phyloP scores from a whole-genome alignment of 495 filamentous ascomycete genomes.

The Bacidia rubella region DNA sequence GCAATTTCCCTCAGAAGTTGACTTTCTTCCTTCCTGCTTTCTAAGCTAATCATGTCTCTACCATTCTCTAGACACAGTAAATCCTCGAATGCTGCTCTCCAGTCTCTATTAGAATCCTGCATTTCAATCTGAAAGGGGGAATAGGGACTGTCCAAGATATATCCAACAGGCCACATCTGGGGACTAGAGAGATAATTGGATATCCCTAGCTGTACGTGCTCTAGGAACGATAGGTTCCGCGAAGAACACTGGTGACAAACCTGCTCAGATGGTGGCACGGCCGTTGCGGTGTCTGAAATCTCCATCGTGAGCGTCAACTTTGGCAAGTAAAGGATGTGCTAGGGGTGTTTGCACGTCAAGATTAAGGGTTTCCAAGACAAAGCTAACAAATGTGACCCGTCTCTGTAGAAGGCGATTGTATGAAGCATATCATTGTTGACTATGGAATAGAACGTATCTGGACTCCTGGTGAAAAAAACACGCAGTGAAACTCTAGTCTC shows the following conservation, averaged over 20 bases:
- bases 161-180: slow-evolving; percentile 4
- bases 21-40: slow-evolving; percentile 4
- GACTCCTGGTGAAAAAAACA: too few relatives aligned
- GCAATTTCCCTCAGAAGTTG: neutral
- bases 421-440: too few relatives aligned
- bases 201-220: neutral
- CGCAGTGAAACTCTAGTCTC: too few relatives aligned
- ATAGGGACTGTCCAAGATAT: slow-evolving; percentile 5
- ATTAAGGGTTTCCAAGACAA: too few relatives aligned
- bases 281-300: too few relatives aligned
- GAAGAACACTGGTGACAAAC: neutral
- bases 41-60: slow-evolving; percentile 3
- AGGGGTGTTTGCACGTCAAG: too few relatives aligned
- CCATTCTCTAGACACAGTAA: slow-evolving; percentile 8
- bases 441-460: too few relatives aligned
- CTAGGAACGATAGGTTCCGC: neutral
- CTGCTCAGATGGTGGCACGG: neutral
- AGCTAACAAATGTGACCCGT: too few relatives aligned
- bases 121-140: slow-evolving; percentile 8
- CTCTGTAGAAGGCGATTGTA: too few relatives aligned
- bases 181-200: neutral
- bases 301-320: too few relatives aligned
- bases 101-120: neutral
- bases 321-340: too few relatives aligned
- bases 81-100: slow-evolving; percentile 14